A percentile compares a stretch with the other conserved stretches of the same genome.
Evolutionary conservation across 148 eudicot species (phyloP).

Genomic region (Bassia scoparia): DNA sequence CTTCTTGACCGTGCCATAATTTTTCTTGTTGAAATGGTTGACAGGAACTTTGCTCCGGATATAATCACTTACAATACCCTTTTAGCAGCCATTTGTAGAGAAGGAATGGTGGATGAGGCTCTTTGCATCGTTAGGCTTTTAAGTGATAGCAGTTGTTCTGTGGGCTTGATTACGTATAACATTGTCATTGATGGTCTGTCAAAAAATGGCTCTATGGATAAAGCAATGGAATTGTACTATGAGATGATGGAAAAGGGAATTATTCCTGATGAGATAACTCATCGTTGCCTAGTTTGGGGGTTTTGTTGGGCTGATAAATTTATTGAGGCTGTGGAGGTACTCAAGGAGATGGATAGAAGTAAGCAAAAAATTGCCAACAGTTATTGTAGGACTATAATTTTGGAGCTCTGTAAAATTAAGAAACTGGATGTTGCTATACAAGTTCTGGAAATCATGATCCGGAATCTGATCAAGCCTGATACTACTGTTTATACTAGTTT

Average conservation of each 20-base stretch:
- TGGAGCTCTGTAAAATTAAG: conserved; percentile 47
- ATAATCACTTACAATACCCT: conserved; percentile 76
- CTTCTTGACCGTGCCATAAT: conserved; percentile 70
- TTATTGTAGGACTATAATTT: conserved; percentile 45
- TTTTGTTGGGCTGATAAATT: conserved; percentile 47
- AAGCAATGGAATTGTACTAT: conserved; percentile 55
- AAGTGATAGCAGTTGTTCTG: conserved; percentile 41
- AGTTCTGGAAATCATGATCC: conserved; percentile 54
- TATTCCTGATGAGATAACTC: conserved; percentile 67
- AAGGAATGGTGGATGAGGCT: conserved; percentile 64
- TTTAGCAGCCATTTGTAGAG: conserved; percentile 62
- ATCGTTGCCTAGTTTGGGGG: conserved; percentile 69
- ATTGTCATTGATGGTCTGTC: conserved; percentile 76
- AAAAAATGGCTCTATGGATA: conserved; percentile 63
- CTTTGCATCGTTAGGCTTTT: conserved; percentile 49
- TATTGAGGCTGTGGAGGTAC: conserved; percentile 57
- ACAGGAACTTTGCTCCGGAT: conserved; percentile 44
- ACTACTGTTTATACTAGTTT: conserved; percentile 36
- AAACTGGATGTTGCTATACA: conserved; percentile 59
- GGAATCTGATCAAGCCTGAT: conserved; percentile 32
- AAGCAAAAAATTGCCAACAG: conserved; percentile 41
- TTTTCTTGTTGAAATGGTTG: conserved; percentile 62
- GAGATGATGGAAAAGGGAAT: conserved; percentile 47
- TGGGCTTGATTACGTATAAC: conserved; percentile 61
- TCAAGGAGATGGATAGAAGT: conserved; percentile 52